These are phyloP conservation scores for Tetrastigma voinierianum DNA, from an alignment of 164 flowering plant species.

Conservation along the genomic window DNA sequence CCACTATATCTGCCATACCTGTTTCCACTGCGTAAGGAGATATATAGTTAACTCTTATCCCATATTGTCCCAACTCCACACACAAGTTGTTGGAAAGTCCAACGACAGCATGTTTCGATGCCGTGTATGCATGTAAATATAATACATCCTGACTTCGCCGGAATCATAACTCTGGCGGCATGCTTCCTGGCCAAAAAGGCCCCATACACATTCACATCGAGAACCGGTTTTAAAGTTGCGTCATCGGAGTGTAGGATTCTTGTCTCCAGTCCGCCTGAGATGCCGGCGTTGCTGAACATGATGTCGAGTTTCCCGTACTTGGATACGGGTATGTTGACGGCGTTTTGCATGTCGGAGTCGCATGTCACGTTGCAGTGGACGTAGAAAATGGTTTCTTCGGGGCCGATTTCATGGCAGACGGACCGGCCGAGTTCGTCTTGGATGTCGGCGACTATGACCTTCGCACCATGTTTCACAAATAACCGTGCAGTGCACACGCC, in stretches of 20 bases:
- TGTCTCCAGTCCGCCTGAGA: constrained; percentile 12
- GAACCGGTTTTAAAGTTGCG: constrained; percentile 18
- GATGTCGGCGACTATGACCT: constrained; percentile 41
- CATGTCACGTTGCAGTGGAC: constrained; percentile 35
- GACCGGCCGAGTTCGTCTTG: constrained; percentile 35
- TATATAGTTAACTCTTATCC: constrained; percentile 20
- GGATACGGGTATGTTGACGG: constrained; percentile 22
- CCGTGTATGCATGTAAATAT: too few relatives aligned
- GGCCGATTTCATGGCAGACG: constrained; percentile 11
- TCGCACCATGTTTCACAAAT: too few relatives aligned
- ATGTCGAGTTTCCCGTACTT: constrained; percentile 42
- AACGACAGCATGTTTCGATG: too few relatives aligned
- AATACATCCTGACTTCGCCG: constrained; percentile 15
- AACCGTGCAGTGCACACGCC: too few relatives aligned
- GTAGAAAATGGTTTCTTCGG: background rate
- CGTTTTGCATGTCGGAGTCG: constrained; percentile 25
- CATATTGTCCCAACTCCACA: too few relatives aligned
- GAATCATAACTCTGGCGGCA: constrained; percentile 35
- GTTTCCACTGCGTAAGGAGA: constrained; percentile 17
- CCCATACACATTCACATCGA: constrained; percentile 23
- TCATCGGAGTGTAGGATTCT: constrained; percentile 6
- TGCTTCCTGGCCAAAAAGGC: constrained; percentile 25
- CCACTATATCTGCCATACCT: too few relatives aligned
- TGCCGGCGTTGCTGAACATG: constrained; percentile 51
- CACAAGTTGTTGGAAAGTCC: too few relatives aligned